Evolutionary conservation across 371 early-diverging fungal species (phyloP), one percentile per base, ranked within the genome.

Genomic region (Lichtheimia hyalospora): DNA sequence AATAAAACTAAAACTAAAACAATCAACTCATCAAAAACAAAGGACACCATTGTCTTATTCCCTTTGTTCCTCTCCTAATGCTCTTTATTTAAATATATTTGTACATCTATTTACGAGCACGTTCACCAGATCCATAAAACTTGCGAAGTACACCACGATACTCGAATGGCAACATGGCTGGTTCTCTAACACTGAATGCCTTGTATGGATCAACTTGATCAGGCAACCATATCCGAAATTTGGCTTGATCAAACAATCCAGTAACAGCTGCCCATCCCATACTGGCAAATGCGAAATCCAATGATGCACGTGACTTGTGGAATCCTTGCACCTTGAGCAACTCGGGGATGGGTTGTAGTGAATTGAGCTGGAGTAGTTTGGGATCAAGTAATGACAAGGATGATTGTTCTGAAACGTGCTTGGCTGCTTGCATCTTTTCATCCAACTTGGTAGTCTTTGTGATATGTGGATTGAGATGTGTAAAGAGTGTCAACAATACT

Each of bases 221-320:
- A 8, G 89, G 85, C 34, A 87, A 67, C 73, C 79, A 81, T 3
- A 83, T 73, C 25, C 71, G 63, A 39, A 87, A 70, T 27, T 63
- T 70, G 2, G 85, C 86, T 3, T 63, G 21, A 8, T 73, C 67
- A 64, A 84, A 84, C 44, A 57, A 54, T 15, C 89, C 89, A 4
- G 82, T 69, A 23, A 90, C 57, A 10, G 89, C 76, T 14, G 86
- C 60, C 90, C 90, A 90, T 10, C 90, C 89, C n/a, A 84, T 62
- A 42, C 89, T 84, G 3, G 85, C 71, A 75, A 88, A 84, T 14
- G 80, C 83, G 15, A 90, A 68, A 54, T 90, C 90, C 15, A 78
- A 61, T 1, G 80, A 65, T 3, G 86, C 85, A 49, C 77, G 76
- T 15, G 73, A 62, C 3, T 60, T 61, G 59, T 84, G 84, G 0